Conservation (phyloP, 148 eudicot species). For the Camellia lanceoleosa region DNA sequence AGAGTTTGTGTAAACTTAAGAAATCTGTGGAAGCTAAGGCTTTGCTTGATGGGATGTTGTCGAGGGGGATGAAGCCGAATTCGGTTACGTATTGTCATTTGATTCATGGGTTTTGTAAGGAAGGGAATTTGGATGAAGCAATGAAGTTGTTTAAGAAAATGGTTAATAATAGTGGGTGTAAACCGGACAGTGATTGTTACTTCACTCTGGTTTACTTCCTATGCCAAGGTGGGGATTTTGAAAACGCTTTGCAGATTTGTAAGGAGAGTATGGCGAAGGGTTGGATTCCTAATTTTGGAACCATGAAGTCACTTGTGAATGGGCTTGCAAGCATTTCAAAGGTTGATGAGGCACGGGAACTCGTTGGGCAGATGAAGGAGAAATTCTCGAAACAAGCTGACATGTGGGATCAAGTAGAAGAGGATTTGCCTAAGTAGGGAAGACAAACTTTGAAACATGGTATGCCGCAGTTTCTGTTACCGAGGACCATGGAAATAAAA, state of each 20-base stretch:
- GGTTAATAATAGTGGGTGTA: constrained; percentile 35
- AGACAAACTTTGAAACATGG: constrained; percentile 13
- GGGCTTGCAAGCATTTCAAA: constrained; percentile 65
- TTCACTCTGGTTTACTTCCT: constrained; percentile 63
- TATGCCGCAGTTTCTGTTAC: neutral
- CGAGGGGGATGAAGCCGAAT: constrained; percentile 59
- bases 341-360: constrained; percentile 69
- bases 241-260: constrained; percentile 47
- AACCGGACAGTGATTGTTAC: constrained; percentile 54
- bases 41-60: constrained; percentile 61
- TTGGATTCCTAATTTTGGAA: constrained; percentile 69
- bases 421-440: constrained; percentile 43
- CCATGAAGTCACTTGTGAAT: constrained; percentile 72
- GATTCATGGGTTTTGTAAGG: constrained; percentile 77
- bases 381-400: constrained; percentile 54
- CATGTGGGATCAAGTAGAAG: constrained; percentile 72
- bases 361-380: constrained; percentile 58
- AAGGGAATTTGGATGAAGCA: constrained; percentile 73
- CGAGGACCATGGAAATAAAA: neutral
- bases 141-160: constrained; percentile 54
- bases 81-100: constrained; percentile 43
- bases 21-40: constrained; percentile 75
- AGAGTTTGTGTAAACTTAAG: constrained; percentile 75
- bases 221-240: constrained; percentile 66
- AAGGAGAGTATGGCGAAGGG: constrained; percentile 61